phyloP scores from a whole-genome alignment of 768 basidiomycete genomes.

The Amanita polypyramis region DNA sequence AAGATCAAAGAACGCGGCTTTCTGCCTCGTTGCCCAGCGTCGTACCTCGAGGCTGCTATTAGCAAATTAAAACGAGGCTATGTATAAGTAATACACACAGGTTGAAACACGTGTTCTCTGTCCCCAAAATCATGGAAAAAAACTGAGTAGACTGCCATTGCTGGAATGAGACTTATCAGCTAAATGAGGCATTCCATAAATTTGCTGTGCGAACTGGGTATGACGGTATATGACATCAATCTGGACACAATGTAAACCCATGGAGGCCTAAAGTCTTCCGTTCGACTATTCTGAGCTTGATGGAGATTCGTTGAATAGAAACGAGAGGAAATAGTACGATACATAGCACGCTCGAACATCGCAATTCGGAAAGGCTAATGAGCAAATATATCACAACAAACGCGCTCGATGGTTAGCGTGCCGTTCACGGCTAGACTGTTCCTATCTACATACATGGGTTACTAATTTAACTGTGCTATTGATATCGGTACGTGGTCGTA shows the following conservation, averaged over 20 bases:
- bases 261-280: slow-evolving; percentile 43
- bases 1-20: slow-evolving; percentile 44
- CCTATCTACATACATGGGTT: too few relatives aligned
- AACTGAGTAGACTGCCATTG: slow-evolving; percentile 41
- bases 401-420: too few relatives aligned
- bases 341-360: background rate
- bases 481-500: too few relatives aligned
- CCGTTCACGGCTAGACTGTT: too few relatives aligned
- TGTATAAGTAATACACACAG: slow-evolving; percentile 27
- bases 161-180: slow-evolving; percentile 22
- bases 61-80: background rate
- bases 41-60: slow-evolving; percentile 29
- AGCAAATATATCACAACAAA: slow-evolving; percentile 2
- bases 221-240: slow-evolving; percentile 40
- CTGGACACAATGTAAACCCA: slow-evolving; percentile 49
- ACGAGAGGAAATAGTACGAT: background rate
- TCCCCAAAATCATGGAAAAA: slow-evolving; percentile 63
- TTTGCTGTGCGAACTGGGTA: slow-evolving; percentile 33
- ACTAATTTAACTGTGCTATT: too few relatives aligned
- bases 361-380: too few relatives aligned
- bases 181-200: background rate
- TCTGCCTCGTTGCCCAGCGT: slow-evolving; percentile 42
- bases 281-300: slow-evolving; percentile 5
- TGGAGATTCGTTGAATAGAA: background rate
- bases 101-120: slow-evolving; percentile 61